These are phyloP conservation scores for Pachysandra terminalis DNA, from an alignment of 164 flowering plant species.

Conservation along the genomic window DNA sequence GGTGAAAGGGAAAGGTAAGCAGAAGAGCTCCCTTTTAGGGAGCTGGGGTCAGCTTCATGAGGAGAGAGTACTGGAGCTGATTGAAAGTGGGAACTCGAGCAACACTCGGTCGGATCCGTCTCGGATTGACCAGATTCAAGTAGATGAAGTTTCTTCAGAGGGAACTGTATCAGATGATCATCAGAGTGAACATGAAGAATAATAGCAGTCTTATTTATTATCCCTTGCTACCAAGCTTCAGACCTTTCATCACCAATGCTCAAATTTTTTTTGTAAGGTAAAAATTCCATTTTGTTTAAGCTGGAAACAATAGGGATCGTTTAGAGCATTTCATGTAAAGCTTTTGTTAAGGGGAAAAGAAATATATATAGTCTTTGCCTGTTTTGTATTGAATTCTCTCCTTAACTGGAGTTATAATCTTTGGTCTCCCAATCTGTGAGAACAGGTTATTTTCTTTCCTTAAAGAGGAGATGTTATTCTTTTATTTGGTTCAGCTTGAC, in stretches of 20 bases:
- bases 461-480: not conserved
- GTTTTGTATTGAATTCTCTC: conserved; percentile 9
- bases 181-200: conserved; percentile 27
- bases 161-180: conserved; percentile 63
- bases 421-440: not conserved
- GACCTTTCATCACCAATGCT: conserved; percentile 15
- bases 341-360: conserved; percentile 31
- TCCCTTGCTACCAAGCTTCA: conserved; percentile 10
- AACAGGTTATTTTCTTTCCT: not conserved
- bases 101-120: conserved; percentile 46
- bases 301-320: conserved; percentile 26
- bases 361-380: conserved; percentile 27
- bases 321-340: conserved; percentile 40
- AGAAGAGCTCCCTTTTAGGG: conserved; percentile 20
- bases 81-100: conserved; percentile 52
- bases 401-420: not conserved
- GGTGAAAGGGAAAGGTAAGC: conserved; percentile 21
- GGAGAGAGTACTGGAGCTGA: conserved; percentile 18
- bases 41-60: conserved; percentile 11
- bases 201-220: conserved; percentile 25
- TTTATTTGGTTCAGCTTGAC: not conserved
- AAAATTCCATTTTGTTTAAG: conserved; percentile 26
- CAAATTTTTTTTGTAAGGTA: conserved; percentile 59
- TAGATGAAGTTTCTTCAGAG: conserved; percentile 52
- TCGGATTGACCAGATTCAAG: conserved; percentile 22